phyloP scores from a whole-genome alignment of 2,329 filamentous ascomycete genomes.

The Pseudogymnoascus destructans region DNA sequence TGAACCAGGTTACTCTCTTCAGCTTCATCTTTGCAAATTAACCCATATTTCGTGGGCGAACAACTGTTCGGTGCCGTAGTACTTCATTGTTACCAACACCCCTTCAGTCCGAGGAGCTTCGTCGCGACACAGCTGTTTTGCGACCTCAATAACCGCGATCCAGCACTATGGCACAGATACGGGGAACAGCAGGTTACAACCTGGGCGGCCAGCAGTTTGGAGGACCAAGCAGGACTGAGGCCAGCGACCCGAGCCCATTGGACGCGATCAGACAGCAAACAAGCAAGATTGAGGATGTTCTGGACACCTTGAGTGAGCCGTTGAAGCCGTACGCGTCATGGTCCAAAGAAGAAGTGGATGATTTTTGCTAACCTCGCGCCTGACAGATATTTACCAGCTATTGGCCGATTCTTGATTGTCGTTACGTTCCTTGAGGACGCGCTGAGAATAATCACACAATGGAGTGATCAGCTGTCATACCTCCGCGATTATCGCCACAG shows the following conservation, averaged over 20 bases:
- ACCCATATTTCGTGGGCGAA: background rate
- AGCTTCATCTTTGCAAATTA: background rate
- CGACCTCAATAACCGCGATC: background rate
- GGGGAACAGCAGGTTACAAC: slow-evolving; percentile 37
- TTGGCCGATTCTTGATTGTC: slow-evolving; percentile 94
- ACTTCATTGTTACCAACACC: slow-evolving; percentile 3
- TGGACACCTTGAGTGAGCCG: slow-evolving; percentile 79
- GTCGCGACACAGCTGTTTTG: slow-evolving; percentile 3
- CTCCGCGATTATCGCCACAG: slow-evolving; percentile 85
- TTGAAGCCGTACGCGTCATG: slow-evolving; percentile 70
- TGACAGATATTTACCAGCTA: slow-evolving; percentile 74
- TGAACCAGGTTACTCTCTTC: background rate
- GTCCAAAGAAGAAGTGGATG: slow-evolving; percentile 2
- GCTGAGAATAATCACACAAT: slow-evolving; percentile 92
- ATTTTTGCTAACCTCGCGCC: slow-evolving; percentile 15
- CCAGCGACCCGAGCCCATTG: slow-evolving; percentile 35
- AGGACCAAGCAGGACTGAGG: slow-evolving; percentile 24
- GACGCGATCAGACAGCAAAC: slow-evolving; percentile 89
- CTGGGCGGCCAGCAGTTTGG: slow-evolving; percentile 26
- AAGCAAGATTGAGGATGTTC: slow-evolving; percentile 91
- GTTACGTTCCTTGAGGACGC: slow-evolving; percentile 98
- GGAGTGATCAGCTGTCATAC: slow-evolving; percentile 87
- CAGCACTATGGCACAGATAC: slow-evolving; percentile 41
- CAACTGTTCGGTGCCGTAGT: background rate
- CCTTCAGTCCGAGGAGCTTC: background rate